Conservation (phyloP, 1,284 basidiomycete species). For the Fomes fomentarius region DNA sequence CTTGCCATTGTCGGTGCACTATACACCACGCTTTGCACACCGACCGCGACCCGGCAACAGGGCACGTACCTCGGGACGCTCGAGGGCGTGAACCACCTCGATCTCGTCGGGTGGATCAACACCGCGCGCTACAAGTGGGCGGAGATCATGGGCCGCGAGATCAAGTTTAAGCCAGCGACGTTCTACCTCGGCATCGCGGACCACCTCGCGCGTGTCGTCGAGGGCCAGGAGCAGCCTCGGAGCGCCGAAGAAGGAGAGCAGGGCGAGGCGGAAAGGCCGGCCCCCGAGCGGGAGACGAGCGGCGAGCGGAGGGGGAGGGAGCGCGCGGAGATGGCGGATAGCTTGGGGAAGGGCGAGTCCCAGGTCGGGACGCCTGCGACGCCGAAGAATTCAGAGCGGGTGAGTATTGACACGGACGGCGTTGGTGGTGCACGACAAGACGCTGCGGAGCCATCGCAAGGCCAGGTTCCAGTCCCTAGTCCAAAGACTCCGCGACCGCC, state of each 20-base stretch:
- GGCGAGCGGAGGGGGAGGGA: slow-evolving; percentile 31
- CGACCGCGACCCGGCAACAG: slow-evolving; percentile 40
- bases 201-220: slow-evolving; percentile 68
- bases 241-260: background rate
- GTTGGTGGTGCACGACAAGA: no score
- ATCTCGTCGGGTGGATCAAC: slow-evolving; percentile 87
- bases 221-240: slow-evolving; percentile 39
- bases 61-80: slow-evolving; percentile 88
- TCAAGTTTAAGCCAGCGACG: slow-evolving; percentile 86
- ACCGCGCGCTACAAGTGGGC: slow-evolving; percentile 85
- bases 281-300: slow-evolving; percentile 19
- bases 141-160: slow-evolving; percentile 84
- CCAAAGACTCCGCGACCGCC: no score
- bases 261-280: background rate
- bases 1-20: no score
- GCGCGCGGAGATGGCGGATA: slow-evolving; percentile 36
- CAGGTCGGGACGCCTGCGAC: background rate
- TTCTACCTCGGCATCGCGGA: slow-evolving; percentile 87
- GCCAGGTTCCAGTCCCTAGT: no score
- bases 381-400: no score
- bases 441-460: no score
- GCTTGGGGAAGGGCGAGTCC: slow-evolving; percentile 29
- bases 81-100: slow-evolving; percentile 89
- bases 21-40: no score
- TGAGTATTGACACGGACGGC: no score